Base-by-base conservation (phyloP, 805 yeast genomes). In the Barnettozyma salicaria region DNA sequence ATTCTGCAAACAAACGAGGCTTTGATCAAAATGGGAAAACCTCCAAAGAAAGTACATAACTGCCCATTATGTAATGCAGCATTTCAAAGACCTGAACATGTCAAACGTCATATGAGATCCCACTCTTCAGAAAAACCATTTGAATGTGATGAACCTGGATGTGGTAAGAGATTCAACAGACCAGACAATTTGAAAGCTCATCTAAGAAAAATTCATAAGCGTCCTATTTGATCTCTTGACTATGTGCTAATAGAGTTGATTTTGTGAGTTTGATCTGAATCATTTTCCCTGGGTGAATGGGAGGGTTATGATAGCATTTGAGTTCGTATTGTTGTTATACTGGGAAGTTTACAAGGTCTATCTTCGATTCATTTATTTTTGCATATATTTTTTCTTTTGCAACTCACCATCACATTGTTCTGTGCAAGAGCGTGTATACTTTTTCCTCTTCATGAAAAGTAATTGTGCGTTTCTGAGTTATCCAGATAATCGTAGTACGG, bases 121-220 rank as follows among this genome's bases (percentile, higher is more conserved):
- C 97, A 88, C 58, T 75, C 87, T 5, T 74, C 76, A 44, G 90
- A 83, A 45, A 70, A 94, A 41, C 95, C 96, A 0, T 88, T 73
- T 52, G 58, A 57, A 25, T 84, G 96, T 58, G 60, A 65, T 6
- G 64, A 63, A 12, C 75, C 53, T 56, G 85, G 43, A 78, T 86
- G 95, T 60, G 68, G 64, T 2, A 78, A 79, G 43, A 56, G 76
- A 24, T 86, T 86, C 54, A 70, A 78, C 25, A 68, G 95, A 45
- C 79, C 79, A 40, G 89, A 88, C 46, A 94, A 88, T 61, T 65
- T 88, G 36, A 70, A 78, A 36, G 86, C 92, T 12, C 97, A 88
- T 56, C 59, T 77, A 50, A 72, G 78, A 53, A 78, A 78, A 53
- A 76, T 77, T 32, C 85, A 78, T 52, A 59, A 58, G 13, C 81